These are phyloP conservation scores for Crithidia thermophila DNA, from an alignment of 208 protist species.

Conservation along the genomic window DNA sequence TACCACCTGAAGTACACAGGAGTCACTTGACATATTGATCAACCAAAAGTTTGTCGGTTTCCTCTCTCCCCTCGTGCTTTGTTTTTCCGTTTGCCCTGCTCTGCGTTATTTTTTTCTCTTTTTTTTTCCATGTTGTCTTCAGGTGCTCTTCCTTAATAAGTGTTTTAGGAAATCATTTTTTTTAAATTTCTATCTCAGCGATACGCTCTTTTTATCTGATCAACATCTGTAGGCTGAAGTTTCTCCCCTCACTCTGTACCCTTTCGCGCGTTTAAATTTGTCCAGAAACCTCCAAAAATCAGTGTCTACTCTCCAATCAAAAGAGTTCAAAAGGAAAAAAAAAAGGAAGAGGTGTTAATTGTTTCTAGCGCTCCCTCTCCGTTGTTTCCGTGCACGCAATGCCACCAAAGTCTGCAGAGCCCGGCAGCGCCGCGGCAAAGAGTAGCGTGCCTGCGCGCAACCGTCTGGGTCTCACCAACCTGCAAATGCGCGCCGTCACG, in stretches of 20 bases:
- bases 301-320: too few relatives aligned
- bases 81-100: conserved; percentile 6
- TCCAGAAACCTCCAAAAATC: too few relatives aligned
- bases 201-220: too few relatives aligned
- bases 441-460: conserved; percentile 15
- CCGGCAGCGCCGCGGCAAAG: conserved; percentile 1
- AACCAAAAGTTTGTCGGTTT: too few relatives aligned
- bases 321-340: too few relatives aligned
- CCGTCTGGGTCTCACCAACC: conserved; percentile 43
- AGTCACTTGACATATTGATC: too few relatives aligned
- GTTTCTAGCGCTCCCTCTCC: too few relatives aligned
- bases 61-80: conserved; percentile 4
- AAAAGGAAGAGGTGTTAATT: too few relatives aligned
- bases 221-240: too few relatives aligned
- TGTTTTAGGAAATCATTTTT: conserved; percentile 1
- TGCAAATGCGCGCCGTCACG: conserved; percentile 63
- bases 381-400: neutral
- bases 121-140: conserved; percentile 19
- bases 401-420: neutral
- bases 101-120: conserved; percentile 17
- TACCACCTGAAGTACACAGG: too few relatives aligned
- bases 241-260: too few relatives aligned
- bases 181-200: neutral
- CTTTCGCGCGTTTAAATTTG: too few relatives aligned
- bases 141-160: neutral